These are phyloP conservation scores for Rhizopus sp. DNA, from an alignment of 371 early-diverging fungal species.

Conservation along the genomic window DNA sequence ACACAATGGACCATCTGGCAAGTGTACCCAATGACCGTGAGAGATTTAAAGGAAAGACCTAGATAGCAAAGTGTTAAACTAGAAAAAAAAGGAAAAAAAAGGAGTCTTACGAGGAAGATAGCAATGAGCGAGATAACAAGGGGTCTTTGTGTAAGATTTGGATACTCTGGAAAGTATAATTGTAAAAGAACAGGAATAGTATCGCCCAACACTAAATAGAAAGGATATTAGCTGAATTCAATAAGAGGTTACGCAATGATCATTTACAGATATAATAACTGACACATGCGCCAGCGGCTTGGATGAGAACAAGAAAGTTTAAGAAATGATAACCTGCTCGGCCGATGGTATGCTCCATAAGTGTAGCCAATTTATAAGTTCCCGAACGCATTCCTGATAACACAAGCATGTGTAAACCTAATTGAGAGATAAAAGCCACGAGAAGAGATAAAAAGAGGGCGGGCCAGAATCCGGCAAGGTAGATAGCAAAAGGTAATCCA, in stretches of 20 bases:
- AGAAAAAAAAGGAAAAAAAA: slow-evolving; percentile 1
- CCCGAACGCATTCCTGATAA: slow-evolving; percentile 46
- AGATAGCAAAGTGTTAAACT: neutral
- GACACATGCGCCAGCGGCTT: slow-evolving; percentile 52
- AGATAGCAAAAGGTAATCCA: slow-evolving; percentile 57
- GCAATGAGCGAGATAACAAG: slow-evolving; percentile 50
- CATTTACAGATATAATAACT: slow-evolving; percentile 55
- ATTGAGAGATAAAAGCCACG: slow-evolving; percentile 47
- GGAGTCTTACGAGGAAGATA: slow-evolving; percentile 39
- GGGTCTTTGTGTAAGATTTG: slow-evolving; percentile 33
- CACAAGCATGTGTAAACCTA: slow-evolving; percentile 51
- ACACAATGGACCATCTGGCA: slow-evolving; percentile 55
- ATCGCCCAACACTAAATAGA: slow-evolving; percentile 53
- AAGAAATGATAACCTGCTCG: slow-evolving; percentile 48
- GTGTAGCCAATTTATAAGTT: slow-evolving; percentile 50
- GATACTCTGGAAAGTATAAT: slow-evolving; percentile 39
- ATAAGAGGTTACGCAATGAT: neutral
- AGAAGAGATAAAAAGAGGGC: slow-evolving; percentile 49
- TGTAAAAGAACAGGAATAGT: slow-evolving; percentile 57
- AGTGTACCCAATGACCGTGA: slow-evolving; percentile 58
- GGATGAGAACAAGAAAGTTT: slow-evolving; percentile 53
- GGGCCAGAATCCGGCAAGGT: slow-evolving; percentile 56
- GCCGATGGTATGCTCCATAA: slow-evolving; percentile 58
- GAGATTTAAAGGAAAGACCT: slow-evolving; percentile 56
- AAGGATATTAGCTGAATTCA: slow-evolving; percentile 2